Conservation (phyloP, 2,329 filamentous ascomycete species). For the Hypoxylon sp. region DNA sequence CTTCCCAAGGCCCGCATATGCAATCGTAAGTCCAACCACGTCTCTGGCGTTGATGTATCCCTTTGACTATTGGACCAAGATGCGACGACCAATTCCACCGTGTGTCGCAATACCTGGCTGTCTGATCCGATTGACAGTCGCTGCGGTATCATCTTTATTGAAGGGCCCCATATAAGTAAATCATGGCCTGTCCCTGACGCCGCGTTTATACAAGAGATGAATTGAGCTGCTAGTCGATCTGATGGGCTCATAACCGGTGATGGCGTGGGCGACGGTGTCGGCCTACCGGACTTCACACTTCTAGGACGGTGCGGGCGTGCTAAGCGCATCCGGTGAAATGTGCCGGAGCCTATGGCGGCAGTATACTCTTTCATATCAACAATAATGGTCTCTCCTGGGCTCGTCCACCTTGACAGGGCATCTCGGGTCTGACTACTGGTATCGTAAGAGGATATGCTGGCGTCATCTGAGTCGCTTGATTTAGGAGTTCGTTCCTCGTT, state of each 20-base stretch:
- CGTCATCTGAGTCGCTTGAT: conserved; percentile 26
- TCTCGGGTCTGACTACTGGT: conserved; percentile 11
- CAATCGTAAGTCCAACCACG: conserved; percentile 49
- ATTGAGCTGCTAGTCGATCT: conserved; percentile 43
- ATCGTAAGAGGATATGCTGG: conserved; percentile 17
- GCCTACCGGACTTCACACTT: conserved; percentile 8
- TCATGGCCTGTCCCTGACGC: conserved; percentile 49
- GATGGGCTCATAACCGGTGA: conserved; percentile 40
- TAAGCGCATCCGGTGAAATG: conserved; percentile 41
- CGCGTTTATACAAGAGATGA: conserved; percentile 46
- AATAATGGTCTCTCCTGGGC: conserved; percentile 30
- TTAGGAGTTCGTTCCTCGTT: conserved; percentile 40
- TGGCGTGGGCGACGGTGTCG: conserved; percentile 24
- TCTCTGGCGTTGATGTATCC: conserved; percentile 36
- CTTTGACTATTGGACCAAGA: conserved; percentile 51
- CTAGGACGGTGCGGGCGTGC: conserved; percentile 24
- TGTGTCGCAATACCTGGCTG: conserved; percentile 45
- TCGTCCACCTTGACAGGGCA: conserved; percentile 18
- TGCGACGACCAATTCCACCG: conserved; percentile 48
- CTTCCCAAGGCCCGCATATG: conserved; percentile 50
- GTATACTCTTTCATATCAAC: conserved; percentile 45
- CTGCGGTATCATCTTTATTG: conserved; percentile 48
- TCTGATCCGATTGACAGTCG: conserved; percentile 37
- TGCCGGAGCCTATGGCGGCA: conserved; percentile 30
- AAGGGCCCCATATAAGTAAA: conserved; percentile 49